phyloP scores from a whole-genome alignment of 352 stramenopile species.

The Phytophthora cactorum region DNA sequence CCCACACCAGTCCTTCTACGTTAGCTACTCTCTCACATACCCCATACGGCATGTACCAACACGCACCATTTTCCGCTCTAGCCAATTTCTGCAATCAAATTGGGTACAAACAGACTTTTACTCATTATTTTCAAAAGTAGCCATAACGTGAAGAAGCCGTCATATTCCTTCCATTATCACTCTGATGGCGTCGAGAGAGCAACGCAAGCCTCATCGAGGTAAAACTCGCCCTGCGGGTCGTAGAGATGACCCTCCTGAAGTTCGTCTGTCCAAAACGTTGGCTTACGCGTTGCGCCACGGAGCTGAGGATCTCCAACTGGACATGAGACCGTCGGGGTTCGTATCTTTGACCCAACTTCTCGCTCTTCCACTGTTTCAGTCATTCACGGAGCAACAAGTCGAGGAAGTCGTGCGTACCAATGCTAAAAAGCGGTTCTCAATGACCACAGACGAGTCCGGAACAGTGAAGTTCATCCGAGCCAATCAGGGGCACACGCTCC shows the following conservation, averaged over 20 bases:
- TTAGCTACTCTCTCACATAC: background rate
- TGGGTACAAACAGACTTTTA: slow-evolving; percentile 3
- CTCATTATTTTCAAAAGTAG: background rate
- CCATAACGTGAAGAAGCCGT: background rate
- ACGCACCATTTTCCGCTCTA: background rate
- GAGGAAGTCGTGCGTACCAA: slow-evolving; percentile 71
- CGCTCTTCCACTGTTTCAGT: slow-evolving; percentile 54
- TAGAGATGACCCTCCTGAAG: slow-evolving; percentile 52
- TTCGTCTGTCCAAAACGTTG: slow-evolving; percentile 81
- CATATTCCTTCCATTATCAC: slow-evolving; percentile 2
- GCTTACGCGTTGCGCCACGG: slow-evolving; percentile 81
- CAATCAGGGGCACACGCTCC: slow-evolving; percentile 82
- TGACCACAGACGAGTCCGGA: slow-evolving; percentile 59
- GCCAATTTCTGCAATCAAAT: background rate
- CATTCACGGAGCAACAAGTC: slow-evolving; percentile 60
- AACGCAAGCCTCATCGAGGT: slow-evolving; percentile 20
- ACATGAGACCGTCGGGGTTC: slow-evolving; percentile 77
- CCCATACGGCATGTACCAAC: background rate
- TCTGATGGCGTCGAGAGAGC: slow-evolving; percentile 19
- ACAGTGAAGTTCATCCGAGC: slow-evolving; percentile 69
- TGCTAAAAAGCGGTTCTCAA: slow-evolving; percentile 77
- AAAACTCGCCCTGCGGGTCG: slow-evolving; percentile 36
- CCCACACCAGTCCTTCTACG: background rate
- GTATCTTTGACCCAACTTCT: slow-evolving; percentile 64
- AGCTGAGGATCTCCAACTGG: slow-evolving; percentile 65